Base-by-base conservation (phyloP, 2,329 filamentous ascomycete genomes). In the Phaeophleospora eucalypticola region DNA sequence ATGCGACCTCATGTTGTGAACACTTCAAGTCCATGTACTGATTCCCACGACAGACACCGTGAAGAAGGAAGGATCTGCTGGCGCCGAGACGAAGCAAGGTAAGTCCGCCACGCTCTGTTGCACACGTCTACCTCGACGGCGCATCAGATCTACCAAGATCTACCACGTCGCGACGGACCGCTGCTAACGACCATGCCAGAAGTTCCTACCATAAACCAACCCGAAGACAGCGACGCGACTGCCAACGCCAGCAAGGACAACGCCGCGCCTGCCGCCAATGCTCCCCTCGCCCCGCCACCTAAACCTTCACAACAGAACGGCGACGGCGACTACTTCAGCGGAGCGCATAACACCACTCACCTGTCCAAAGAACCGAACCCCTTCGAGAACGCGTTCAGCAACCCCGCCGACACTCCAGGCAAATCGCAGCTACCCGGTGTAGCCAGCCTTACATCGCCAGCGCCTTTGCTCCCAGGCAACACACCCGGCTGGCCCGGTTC, bases 381-480 rank as follows among this genome's bases (percentile, higher is more conserved):
- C 7, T 97, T 98, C 63, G 93, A 97, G 68, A 88, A 93, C 70
- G 96, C 91, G 4, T 98, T 98, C 66, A 12, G 82, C 35, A 76
- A 70, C 18, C 79, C 76, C 39, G 72, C 82, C 58, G 88, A 95
- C 67, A 95, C 91, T 24, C 89, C 91, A 14, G 87, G 88, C 27
- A 76, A 83, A 62, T 77, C 79, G 33, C 84, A 95, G 62, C 76
- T 98, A 53, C 93, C 93, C 41, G 87, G 90, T 14, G 89, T 97
- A 58, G 89, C 89, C 38, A 81, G 89, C 53, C 79, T 98, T 60
- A 94, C 93, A 18, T 97, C 93, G 38, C 91, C 93, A 4, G 89
- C 89, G 37, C 82, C 89, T 17, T 79, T 94, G 16, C 71, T 89
- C 24, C 84, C 84, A 38, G 88, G 86, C 54, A 80, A 80, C 60